phyloP scores from a whole-genome alignment of 225 moss, liverwort and hornwort species.

The Bryoerythrophyllum caledonicum region DNA sequence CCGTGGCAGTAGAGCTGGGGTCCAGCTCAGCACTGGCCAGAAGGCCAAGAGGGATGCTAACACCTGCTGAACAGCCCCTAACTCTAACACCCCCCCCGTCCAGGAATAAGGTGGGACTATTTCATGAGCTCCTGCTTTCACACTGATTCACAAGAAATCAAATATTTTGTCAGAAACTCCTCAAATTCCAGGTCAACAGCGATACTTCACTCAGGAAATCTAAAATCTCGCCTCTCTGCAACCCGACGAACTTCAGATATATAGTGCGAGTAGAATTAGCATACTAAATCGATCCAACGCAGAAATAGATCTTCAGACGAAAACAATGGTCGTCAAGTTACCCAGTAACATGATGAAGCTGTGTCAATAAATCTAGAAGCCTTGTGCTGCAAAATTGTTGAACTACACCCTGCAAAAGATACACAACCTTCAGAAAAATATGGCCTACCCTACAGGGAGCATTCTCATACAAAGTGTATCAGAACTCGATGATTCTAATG shows the following conservation, averaged over 20 bases:
- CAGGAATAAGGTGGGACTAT: slow-evolving; percentile 86
- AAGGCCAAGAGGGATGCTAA: slow-evolving; percentile 89
- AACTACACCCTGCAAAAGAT: slow-evolving; percentile 53
- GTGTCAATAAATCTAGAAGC: slow-evolving; percentile 74
- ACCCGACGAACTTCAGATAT: slow-evolving; percentile 10
- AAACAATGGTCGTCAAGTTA: slow-evolving; percentile 25
- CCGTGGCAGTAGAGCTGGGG: slow-evolving; percentile 79
- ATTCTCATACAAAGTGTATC: slow-evolving; percentile 11
- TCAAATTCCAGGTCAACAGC: slow-evolving; percentile 16
- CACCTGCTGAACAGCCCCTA: slow-evolving; percentile 79
- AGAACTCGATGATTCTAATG: neutral
- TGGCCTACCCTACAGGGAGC: neutral
- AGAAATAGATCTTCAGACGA: slow-evolving; percentile 1
- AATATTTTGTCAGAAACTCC: slow-evolving; percentile 24
- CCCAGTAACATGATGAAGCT: slow-evolving; percentile 78
- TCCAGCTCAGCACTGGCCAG: slow-evolving; percentile 90
- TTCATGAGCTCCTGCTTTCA: slow-evolving; percentile 73
- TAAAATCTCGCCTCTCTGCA: slow-evolving; percentile 1
- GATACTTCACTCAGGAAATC: slow-evolving; percentile 2
- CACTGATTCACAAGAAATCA: slow-evolving; percentile 52
- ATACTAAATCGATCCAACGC: neutral
- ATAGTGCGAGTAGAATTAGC: slow-evolving; percentile 12
- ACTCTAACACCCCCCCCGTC: slow-evolving; percentile 77
- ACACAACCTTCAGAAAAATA: slow-evolving; percentile 26
- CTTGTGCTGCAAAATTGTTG: slow-evolving; percentile 70